Conservation (phyloP, 352 stramenopile genomes). For the Globisporangium viniferum region DNA sequence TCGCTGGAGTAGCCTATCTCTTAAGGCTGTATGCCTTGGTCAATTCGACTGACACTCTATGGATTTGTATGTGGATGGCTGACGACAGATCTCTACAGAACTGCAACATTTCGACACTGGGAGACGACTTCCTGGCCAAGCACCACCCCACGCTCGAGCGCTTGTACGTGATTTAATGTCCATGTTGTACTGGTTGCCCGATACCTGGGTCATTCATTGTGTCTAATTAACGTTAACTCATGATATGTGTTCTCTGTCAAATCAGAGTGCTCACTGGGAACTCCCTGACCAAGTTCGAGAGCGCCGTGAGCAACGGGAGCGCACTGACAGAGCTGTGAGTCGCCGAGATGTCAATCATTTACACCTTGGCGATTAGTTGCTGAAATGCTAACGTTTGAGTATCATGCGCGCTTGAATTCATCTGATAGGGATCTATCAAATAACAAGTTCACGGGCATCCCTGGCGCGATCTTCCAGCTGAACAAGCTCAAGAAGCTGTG, state of each 20-base stretch:
- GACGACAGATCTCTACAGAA: not conserved
- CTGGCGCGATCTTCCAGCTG: not conserved
- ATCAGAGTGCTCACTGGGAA: not conserved
- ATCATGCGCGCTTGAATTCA: not conserved
- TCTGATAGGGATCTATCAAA: slow-evolving; percentile 2
- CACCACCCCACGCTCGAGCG: not conserved
- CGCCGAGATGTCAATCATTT: not conserved
- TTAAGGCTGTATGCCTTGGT: not conserved
- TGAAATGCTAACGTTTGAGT: not conserved
- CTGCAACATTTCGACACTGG: not conserved
- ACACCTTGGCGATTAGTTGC: not conserved
- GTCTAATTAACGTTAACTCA: too few relatives aligned
- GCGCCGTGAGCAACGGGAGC: not conserved
- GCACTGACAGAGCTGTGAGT: not conserved
- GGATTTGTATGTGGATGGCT: not conserved
- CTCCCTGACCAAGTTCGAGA: not conserved
- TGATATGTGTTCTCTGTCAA: not conserved
- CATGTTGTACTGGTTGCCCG: too few relatives aligned
- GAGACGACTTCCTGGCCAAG: not conserved
- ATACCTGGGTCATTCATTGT: too few relatives aligned
- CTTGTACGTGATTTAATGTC: not conserved
- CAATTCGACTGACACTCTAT: not conserved
- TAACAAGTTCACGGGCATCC: slow-evolving; percentile 5
- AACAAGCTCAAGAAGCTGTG: slow-evolving; percentile 6
- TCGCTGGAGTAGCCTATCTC: too few relatives aligned